Conservation (phyloP, 164 flowering plant genomes). For the Taxillus chinensis region DNA sequence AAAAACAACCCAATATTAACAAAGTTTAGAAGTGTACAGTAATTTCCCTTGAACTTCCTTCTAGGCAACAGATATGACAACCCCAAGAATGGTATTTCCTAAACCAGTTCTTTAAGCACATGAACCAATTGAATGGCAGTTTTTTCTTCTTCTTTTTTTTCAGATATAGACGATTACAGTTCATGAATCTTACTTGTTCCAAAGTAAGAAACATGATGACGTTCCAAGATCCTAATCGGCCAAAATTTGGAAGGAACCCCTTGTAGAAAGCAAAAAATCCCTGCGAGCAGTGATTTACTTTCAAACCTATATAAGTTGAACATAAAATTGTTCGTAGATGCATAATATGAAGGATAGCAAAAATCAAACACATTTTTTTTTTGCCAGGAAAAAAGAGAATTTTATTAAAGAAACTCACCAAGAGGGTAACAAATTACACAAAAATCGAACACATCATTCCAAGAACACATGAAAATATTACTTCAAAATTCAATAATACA, state of each 20-base stretch:
- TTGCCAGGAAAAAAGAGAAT: no score
- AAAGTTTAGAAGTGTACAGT: neutral
- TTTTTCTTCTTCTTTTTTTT: no score
- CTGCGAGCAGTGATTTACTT: slow-evolving; percentile 27
- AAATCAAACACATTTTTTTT: no score
- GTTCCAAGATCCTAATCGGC: slow-evolving; percentile 85
- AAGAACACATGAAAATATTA: no score
- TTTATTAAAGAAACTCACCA: no score
- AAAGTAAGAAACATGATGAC: slow-evolving; percentile 80
- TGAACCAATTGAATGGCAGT: neutral
- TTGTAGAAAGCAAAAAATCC: slow-evolving; percentile 80
- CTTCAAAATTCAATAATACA: no score
- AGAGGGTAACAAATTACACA: no score
- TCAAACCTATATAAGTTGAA: neutral
- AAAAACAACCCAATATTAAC: neutral
- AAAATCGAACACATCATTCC: no score
- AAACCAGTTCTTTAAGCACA: neutral
- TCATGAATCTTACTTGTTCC: slow-evolving; percentile 56
- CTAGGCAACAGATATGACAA: neutral
- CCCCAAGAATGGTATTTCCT: neutral
- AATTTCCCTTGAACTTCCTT: neutral
- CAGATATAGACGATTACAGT: neutral
- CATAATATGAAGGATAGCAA: no score
- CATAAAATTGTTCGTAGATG: no score
- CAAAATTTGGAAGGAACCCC: slow-evolving; percentile 83